phyloP scores from a whole-genome alignment of 352 stramenopile genomes.

The Globisporangium splendens region DNA sequence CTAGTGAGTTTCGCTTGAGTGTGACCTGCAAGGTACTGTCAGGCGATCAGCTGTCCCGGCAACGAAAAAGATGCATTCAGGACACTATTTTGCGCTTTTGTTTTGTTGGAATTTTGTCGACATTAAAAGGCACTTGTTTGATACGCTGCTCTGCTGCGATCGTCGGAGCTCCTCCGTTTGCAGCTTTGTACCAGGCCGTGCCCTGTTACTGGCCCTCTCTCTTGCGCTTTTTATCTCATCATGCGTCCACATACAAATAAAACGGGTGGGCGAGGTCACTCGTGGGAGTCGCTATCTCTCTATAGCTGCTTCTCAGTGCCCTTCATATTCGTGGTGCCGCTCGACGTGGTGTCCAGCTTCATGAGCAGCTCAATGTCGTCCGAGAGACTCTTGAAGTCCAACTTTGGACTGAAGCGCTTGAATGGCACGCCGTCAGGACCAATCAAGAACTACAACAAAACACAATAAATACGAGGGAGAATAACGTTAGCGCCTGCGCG shows the following conservation, averaged over 20 bases:
- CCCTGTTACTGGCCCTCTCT: background rate
- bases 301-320: constrained; percentile 27
- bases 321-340: constrained; percentile 7
- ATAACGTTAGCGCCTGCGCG: background rate
- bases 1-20: too few relatives aligned
- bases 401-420: constrained; percentile 78
- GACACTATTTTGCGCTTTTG: too few relatives aligned
- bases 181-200: background rate
- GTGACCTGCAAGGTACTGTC: too few relatives aligned
- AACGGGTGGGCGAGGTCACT: constrained; percentile 2
- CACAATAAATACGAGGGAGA: constrained; percentile 5
- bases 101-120: too few relatives aligned
- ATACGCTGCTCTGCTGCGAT: too few relatives aligned
- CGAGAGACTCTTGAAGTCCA: constrained; percentile 57
- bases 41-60: too few relatives aligned
- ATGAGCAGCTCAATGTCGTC: constrained; percentile 68
- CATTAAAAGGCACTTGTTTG: too few relatives aligned
- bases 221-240: background rate
- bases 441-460: constrained; percentile 61
- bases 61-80: too few relatives aligned
- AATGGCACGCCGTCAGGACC: constrained; percentile 69
- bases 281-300: background rate
- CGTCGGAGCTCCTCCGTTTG: too few relatives aligned
- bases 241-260: constrained; percentile 10
- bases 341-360: constrained; percentile 20